Conservation (phyloP, 306 rosid genomes). For the Acmispon strigosus region DNA sequence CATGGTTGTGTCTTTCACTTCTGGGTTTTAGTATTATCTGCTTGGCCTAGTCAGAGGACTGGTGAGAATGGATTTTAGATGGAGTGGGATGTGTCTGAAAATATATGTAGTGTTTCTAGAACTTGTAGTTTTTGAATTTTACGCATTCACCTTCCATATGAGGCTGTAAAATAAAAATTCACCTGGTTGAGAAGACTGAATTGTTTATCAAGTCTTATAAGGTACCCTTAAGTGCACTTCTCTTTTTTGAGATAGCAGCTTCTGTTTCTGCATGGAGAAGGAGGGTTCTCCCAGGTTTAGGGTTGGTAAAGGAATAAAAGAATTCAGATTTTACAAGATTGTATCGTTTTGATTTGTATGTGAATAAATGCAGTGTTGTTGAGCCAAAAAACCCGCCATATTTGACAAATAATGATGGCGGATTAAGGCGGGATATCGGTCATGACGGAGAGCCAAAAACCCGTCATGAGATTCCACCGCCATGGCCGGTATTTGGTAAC, state of each 20-base stretch:
- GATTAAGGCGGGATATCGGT: too few species aligned
- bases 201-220: neutral
- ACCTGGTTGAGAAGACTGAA: neutral
- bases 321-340: neutral
- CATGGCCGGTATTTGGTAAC: too few species aligned
- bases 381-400: too few species aligned
- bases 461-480: too few species aligned
- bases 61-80: neutral
- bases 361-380: too few species aligned
- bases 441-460: too few species aligned
- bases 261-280: neutral
- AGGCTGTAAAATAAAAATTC: neutral
- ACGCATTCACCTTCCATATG: neutral
- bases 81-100: neutral
- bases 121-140: neutral
- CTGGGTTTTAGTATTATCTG: neutral
- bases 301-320: neutral
- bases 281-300: neutral
- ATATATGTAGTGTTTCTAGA: neutral
- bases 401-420: too few species aligned
- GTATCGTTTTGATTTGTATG: neutral
- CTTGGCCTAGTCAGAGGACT: neutral
- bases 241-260: neutral
- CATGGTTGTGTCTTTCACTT: conserved; percentile 4
- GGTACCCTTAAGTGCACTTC: neutral